Percentiles rank a stretch among this genome's conserved stretches.
Conservation (phyloP, 306 rosid genomes). For the Arachis stenosperma region DNA sequence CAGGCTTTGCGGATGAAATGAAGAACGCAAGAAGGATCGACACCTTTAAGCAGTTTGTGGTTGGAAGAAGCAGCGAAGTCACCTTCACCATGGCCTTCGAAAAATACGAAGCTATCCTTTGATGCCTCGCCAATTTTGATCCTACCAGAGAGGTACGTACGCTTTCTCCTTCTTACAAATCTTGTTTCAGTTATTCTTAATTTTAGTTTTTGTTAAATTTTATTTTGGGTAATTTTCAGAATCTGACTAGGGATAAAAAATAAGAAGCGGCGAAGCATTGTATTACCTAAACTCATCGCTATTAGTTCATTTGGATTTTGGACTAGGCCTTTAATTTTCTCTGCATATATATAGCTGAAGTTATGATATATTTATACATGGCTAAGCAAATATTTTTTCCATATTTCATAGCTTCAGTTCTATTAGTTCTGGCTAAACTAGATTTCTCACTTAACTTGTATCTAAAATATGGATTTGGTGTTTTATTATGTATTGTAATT, state of each 20-base stretch:
- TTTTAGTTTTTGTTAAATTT: neutral
- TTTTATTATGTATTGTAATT: too few species aligned
- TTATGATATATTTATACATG: conserved; percentile 16
- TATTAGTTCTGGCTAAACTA: neutral
- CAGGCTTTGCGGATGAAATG: conserved; percentile 81
- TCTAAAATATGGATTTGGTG: too few species aligned
- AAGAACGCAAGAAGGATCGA: conserved; percentile 70
- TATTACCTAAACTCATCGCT: conserved; percentile 53
- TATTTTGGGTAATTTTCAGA: conserved; percentile 58
- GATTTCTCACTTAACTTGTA: neutral
- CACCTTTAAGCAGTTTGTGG: conserved; percentile 68
- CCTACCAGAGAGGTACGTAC: conserved; percentile 73
- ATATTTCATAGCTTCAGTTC: neutral
- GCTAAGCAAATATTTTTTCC: conserved; percentile 7
- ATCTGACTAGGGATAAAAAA: conserved; percentile 53
- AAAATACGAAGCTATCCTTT: conserved; percentile 74
- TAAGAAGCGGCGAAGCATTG: conserved; percentile 86
- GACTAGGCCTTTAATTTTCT: conserved; percentile 11
- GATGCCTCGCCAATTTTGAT: conserved; percentile 69
- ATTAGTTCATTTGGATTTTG: too few species aligned
- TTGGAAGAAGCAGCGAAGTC: conserved; percentile 87
- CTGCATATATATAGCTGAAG: conserved; percentile 19
- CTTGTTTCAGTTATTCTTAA: neutral
- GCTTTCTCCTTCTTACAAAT: neutral
- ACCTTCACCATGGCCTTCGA: conserved; percentile 66